Conservation (phyloP, 805 yeast genomes). For the Kluyveromyces dobzhanskii region DNA sequence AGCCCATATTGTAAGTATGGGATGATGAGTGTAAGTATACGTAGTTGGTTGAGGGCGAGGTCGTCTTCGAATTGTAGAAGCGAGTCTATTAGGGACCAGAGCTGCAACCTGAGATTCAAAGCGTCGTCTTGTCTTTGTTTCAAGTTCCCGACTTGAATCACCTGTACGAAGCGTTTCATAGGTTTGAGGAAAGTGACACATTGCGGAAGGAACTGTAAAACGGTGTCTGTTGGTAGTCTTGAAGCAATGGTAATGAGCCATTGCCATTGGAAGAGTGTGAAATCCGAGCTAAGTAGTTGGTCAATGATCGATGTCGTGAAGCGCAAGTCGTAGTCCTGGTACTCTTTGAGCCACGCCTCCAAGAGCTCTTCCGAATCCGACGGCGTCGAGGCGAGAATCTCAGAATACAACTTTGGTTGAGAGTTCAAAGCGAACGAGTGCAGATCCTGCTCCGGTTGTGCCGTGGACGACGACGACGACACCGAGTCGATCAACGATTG, state of each 20-base stretch:
- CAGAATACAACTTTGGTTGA: not conserved
- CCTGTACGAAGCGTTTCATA: constrained; percentile 19
- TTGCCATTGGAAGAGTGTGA: constrained; percentile 4
- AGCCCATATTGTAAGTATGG: constrained; percentile 4
- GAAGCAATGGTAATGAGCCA: constrained; percentile 5
- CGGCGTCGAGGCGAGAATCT: not conserved
- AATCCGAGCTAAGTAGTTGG: constrained; percentile 1
- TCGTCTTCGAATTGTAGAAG: not conserved
- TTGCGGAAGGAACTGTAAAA: not conserved
- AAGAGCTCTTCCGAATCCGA: not conserved
- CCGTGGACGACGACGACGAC: too few relatives aligned
- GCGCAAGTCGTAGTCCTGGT: not conserved
- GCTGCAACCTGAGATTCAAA: constrained; percentile 1
- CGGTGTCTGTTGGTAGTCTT: not conserved
- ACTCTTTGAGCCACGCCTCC: constrained; percentile 2
- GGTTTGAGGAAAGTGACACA: constrained; percentile 9
- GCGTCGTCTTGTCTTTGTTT: constrained; percentile 26
- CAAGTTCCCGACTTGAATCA: constrained; percentile 26
- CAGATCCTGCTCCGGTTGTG: too few relatives aligned
- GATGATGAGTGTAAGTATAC: not conserved
- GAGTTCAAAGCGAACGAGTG: too few relatives aligned
- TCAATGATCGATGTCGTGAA: not conserved
- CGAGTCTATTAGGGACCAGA: constrained; percentile 4
- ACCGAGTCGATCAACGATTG: not conserved
- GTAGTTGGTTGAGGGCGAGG: not conserved